Evolutionary conservation across 1,284 basidiomycete genomes (phyloP).

Genomic region (Apiotrichum veenhuisii): DNA sequence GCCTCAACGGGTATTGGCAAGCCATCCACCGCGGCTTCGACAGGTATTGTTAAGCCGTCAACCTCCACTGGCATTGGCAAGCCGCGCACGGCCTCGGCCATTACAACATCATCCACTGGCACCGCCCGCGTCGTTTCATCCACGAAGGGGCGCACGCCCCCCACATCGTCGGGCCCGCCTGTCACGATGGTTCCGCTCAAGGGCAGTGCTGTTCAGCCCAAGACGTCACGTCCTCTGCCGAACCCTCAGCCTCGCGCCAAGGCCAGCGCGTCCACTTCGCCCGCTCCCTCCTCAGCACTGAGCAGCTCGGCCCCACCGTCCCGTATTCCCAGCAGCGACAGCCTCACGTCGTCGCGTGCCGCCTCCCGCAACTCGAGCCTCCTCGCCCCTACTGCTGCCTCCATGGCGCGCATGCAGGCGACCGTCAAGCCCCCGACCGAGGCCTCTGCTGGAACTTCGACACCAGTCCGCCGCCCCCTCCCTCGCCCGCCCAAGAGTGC

Average conservation of each 20-base stretch:
- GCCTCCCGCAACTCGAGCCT: conserved; percentile 22
- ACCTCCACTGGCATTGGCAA: no score
- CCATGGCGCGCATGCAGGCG: conserved; percentile 43
- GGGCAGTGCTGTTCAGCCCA: background rate
- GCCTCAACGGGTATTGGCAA: no score
- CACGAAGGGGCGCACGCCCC: background rate
- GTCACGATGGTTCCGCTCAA: conserved; percentile 12
- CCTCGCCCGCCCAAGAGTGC: conserved; percentile 5
- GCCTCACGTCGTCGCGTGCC: background rate
- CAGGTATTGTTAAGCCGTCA: no score
- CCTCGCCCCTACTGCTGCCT: conserved; percentile 38
- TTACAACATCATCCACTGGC: background rate
- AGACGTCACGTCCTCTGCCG: background rate
- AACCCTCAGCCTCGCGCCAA: background rate
- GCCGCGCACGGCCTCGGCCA: background rate
- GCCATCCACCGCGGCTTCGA: background rate
- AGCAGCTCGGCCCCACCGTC: background rate
- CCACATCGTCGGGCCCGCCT: background rate
- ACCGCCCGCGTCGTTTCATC: background rate
- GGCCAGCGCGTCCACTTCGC: background rate
- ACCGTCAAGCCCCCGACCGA: conserved; percentile 34
- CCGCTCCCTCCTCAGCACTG: background rate
- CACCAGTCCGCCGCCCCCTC: conserved; percentile 13
- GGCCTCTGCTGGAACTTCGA: background rate
- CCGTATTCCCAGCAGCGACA: background rate